phyloP scores from a whole-genome alignment of 805 yeast genomes.

The Wickerhamomyces canadensis region DNA sequence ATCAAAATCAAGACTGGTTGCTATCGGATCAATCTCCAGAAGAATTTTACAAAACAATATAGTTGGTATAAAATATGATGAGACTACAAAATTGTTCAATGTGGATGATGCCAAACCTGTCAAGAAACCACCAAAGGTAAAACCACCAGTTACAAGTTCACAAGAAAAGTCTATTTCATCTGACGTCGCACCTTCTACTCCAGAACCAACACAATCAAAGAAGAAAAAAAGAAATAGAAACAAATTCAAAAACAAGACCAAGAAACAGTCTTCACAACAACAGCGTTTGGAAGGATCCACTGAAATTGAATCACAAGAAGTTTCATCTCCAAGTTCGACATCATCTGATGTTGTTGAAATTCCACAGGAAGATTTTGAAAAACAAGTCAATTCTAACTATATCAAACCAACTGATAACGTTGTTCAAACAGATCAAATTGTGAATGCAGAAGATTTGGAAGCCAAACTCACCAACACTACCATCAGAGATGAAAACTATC shows the following conservation, averaged over 20 bases:
- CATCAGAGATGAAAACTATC: slow-evolving; percentile 3
- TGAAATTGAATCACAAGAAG: too few species aligned
- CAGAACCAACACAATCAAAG: background rate
- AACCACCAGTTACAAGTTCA: background rate
- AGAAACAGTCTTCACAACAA: too few species aligned
- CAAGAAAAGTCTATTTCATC: too few species aligned
- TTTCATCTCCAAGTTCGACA: background rate
- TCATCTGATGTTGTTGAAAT: background rate
- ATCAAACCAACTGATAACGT: background rate
- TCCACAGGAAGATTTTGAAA: background rate
- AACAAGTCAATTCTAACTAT: background rate
- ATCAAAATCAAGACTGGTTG: slow-evolving; percentile 26
- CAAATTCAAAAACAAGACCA: background rate
- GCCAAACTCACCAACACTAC: slow-evolving; percentile 3
- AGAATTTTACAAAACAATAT: slow-evolving; percentile 23
- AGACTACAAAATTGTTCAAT: slow-evolving; percentile 9
- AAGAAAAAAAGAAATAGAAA: background rate
- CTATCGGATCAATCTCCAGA: slow-evolving; percentile 30
- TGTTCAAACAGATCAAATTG: background rate
- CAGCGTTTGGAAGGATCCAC: too few species aligned
- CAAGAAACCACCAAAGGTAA: slow-evolving; percentile 2
- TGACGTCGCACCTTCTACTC: background rate
- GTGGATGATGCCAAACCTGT: slow-evolving; percentile 8
- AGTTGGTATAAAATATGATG: slow-evolving; percentile 26
- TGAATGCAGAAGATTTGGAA: slow-evolving; percentile 11